phyloP scores from a whole-genome alignment of 106 monocot genomes.

The Posidonia australis region DNA sequence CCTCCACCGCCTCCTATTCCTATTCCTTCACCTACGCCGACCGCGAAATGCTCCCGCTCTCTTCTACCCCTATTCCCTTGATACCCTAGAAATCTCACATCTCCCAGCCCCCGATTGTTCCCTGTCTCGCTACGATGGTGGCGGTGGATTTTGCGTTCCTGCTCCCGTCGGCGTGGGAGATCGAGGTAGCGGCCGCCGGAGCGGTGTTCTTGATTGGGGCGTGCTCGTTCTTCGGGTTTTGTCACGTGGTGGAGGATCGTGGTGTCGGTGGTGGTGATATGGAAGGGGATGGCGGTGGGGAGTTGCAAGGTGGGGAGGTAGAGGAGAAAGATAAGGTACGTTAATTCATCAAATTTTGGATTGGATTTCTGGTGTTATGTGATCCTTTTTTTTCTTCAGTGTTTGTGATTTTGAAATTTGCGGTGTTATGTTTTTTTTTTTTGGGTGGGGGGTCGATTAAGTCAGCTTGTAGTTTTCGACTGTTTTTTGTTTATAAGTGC shows the following conservation, averaged over 20 bases:
- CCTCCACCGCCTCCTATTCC: not conserved
- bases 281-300: not conserved
- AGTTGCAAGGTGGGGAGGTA: not conserved
- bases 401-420: not conserved
- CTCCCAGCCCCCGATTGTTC: no score
- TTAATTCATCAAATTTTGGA: not conserved
- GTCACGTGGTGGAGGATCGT: not conserved
- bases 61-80: not conserved
- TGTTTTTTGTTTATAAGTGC: no score
- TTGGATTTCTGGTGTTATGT: not conserved
- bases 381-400: not conserved
- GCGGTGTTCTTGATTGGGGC: slow-evolving; percentile 4
- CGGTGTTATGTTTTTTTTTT: no score
- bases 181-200: slow-evolving; percentile 6
- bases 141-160: not conserved
- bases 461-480: no score
- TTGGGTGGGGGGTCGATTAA: no score
- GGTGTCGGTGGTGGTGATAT: not conserved
- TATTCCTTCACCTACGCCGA: not conserved
- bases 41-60: slow-evolving; percentile 1
- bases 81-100: not conserved
- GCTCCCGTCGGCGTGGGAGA: slow-evolving; percentile 11
- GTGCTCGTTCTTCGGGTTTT: slow-evolving; percentile 6
- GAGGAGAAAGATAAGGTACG: slow-evolving; percentile 9
- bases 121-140: not conserved